Evolutionary conservation across 139 green algal genomes (phyloP), one percentile per base, ranked within the genome.

Genomic region (Gonium pectorale): DNA sequence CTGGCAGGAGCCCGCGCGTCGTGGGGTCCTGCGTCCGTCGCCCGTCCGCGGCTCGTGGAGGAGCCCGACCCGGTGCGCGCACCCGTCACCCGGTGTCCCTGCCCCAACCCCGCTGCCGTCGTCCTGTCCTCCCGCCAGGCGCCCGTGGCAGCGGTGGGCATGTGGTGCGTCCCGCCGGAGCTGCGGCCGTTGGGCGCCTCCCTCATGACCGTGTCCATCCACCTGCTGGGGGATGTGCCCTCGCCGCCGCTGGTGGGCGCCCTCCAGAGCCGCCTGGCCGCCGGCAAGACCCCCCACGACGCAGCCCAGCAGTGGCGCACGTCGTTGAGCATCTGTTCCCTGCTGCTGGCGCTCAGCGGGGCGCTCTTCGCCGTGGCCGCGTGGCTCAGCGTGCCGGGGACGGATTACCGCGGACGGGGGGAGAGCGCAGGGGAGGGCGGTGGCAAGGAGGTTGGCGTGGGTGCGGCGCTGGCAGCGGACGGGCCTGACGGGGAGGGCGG

Each of bases 141-240:
- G 8, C 97, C 97, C 0, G 86, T 93, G 9, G 94, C 70, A 3
- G 89, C 93, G 17, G 86, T 97, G 6, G 88, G 90, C 33, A 93
- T 99, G 88, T 98, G 97, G 97, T 92, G 82, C 35, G 96, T 99
- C n/a, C 95, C 96, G 1, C 29, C 92, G 0, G 52, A 77, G 22
- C 90, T 98, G 78, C 91, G 97, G 6, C 90, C 97, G 9, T 89
- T 98, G 67, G 94, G 93, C 3, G 94, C 96, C 67, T 90, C 85
- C 27, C 87, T 99, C 59, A 92, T 89, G 13, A 96, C 97, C 1
- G 89, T 99, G 26, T 85, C 81, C 46, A 97, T 98, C 17, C 97
- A 99, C 70, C 43, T 98, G n/a, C 73, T 98, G 2, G 97, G 97
- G 0, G 97, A 99, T 86, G 97, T 99, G 60, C 97, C 97, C 15